Evolutionary conservation across 2,329 filamentous ascomycete genomes (phyloP), one percentile per base, ranked within the genome.

Genomic region (Emydomyces testavorans): DNA sequence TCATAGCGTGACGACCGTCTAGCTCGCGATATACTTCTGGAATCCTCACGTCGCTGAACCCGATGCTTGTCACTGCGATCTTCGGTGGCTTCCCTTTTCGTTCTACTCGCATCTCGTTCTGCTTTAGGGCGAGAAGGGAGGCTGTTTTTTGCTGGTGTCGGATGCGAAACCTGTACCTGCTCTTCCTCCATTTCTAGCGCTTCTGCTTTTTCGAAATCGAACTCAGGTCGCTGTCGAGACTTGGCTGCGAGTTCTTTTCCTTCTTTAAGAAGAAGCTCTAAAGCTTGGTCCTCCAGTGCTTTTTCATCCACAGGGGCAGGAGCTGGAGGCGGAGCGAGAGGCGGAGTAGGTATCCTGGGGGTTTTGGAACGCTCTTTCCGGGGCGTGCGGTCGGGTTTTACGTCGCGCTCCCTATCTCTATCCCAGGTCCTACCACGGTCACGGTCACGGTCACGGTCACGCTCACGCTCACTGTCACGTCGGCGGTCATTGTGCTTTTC

Each of bases 221-320:
- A 70, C 47, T 75, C 73, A 4, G 71, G 71, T 48, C 71, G 69
- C 51, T 70, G 66, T 31, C 65, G 64, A 2, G 70, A 67, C 55
- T 74, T 76, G 20, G 73, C 73, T 6, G 73, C 71, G 52, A 75
- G 65, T 53, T 74, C 69, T 54, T 76, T 70, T 40, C 74, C 73
- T 60, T 79, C 76, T 54, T 68, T 70, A 18, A 78, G 56, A 8
- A 79, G 65, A 51, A 73, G 58, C 49, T 76, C 69, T 45, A 78
- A 62, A 8, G 76, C 76, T 31, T 72, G 67, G 52, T 75, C 71
- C 55, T 78, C 75, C 38, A 79, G 58, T 15, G 72, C 69, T 58
- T 77, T 76, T 50, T 77, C 73, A 49, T 71, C 68, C 41, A 75
- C 68, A 7, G 63, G 62, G 2, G 55, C 48, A 26, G 49, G 58